Base-by-base conservation (phyloP, 805 yeast genomes). In the Brettanomyces bruxellensis region DNA sequence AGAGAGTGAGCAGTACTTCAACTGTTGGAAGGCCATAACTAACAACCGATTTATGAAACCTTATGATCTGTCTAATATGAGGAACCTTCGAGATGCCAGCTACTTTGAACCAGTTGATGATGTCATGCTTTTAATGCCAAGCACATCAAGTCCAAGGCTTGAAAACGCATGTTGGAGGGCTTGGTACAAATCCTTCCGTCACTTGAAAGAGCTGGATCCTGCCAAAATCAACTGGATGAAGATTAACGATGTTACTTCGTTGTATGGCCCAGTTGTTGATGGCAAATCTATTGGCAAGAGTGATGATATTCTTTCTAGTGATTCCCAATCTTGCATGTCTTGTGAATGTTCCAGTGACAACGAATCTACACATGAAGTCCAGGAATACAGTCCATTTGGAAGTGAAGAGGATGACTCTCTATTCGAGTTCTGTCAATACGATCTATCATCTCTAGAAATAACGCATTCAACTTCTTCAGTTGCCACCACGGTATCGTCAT, bases 141-240 rank as follows among this genome's bases (percentile, higher is more conserved):
- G 63, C 23, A 65, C 69, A 1, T 58, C 67, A 1, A 55, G 66
- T 2, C 50, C 54, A 30, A 66, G 95, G 42, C 68, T 86, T 40
- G 90, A 86, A 58, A 86, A 86, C 57, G 91, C 96, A 13, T 74
- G 86, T 43, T 91, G 97, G 97, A 75, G 98, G 59, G 88, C 95
- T 18, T 91, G 97, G 97, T 84, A 91, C 12, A 89, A 90, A 65
- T 73, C 86, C 44, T 76, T 83, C 54, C 74, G 76, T 52, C 71
- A 78, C 25, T 65, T 81, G 41, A 61, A 68, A 28, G 70, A 78
- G 44, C 48, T 71, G 6, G 56, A 67, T 45, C 81, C 82, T 1
- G 59, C 65, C 4, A 49, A 51, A 34, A 75, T 76, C 38, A 76
- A 76, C 57, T 76, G 82, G 82, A 69, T 66, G 53, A 76, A 76